These are phyloP conservation scores for Hygrophorus russula DNA, from an alignment of 768 basidiomycete genomes.

Conservation along the genomic window DNA sequence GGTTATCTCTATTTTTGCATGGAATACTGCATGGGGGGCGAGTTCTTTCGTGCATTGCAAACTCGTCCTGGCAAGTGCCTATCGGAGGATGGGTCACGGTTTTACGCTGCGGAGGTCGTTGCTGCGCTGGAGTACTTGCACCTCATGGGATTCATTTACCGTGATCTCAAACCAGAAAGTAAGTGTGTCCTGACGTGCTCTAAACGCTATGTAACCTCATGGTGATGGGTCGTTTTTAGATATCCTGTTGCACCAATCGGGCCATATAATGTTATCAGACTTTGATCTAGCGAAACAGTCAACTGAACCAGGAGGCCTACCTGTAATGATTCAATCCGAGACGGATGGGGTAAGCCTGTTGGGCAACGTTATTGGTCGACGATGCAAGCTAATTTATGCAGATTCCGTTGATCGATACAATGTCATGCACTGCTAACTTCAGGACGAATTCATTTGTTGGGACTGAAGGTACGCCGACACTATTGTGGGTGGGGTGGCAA, in stretches of 20 bases:
- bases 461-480: slow-evolving; percentile 62
- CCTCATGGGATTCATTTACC: slow-evolving; percentile 98
- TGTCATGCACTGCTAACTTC: slow-evolving; percentile 95
- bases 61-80: slow-evolving; percentile 95
- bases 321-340: slow-evolving; percentile 80
- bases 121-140: slow-evolving; percentile 98
- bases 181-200: slow-evolving; percentile 21
- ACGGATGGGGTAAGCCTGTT: slow-evolving; percentile 69
- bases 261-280: slow-evolving; percentile 99
- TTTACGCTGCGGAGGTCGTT: slow-evolving; percentile 97
- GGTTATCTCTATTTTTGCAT: slow-evolving; percentile 98
- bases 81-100: slow-evolving; percentile 87
- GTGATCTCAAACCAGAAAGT: slow-evolving; percentile 99
- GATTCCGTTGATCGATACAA: slow-evolving; percentile 92
- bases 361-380: slow-evolving; percentile 4
- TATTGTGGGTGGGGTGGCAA: slow-evolving; percentile 12
- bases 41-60: slow-evolving; percentile 97
- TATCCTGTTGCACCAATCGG: slow-evolving; percentile 93
- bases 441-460: slow-evolving; percentile 99
- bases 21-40: slow-evolving; percentile 99
- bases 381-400: slow-evolving; percentile 18
- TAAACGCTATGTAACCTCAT: background rate
- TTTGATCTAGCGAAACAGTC: slow-evolving; percentile 98
- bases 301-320: slow-evolving; percentile 72
- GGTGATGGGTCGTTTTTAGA: slow-evolving; percentile 35